Evolutionary conservation across 768 basidiomycete species (phyloP).

Genomic region (Mycena floridula): DNA sequence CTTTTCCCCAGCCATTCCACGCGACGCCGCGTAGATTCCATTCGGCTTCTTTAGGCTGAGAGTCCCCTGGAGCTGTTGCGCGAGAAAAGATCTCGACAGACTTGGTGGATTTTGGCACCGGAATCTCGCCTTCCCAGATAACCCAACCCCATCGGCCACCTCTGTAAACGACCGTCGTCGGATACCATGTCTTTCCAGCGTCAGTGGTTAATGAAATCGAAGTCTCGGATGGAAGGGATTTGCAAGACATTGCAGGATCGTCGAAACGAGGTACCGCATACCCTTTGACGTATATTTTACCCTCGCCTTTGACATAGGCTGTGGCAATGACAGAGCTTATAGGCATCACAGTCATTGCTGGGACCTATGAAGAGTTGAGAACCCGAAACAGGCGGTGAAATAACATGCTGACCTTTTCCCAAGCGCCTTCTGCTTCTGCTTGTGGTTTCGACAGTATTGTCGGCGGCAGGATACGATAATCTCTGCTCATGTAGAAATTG

Average conservation of each 20-base stretch:
- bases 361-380: constrained; percentile 30
- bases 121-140: constrained; percentile 53
- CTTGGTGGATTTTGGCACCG: constrained; percentile 15
- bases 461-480: constrained; percentile 62
- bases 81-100: constrained; percentile 40
- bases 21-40: constrained; percentile 72
- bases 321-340: constrained; percentile 58
- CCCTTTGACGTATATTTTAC: constrained; percentile 41
- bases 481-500: constrained; percentile 67
- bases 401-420: too few species aligned
- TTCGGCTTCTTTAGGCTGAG: constrained; percentile 40
- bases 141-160: constrained; percentile 71
- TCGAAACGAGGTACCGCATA: constrained; percentile 45
- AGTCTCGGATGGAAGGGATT: constrained; percentile 1
- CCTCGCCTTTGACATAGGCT: constrained; percentile 23
- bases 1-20: constrained; percentile 43
- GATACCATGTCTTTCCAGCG: constrained; percentile 44
- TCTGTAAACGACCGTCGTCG: constrained; percentile 49
- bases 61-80: constrained; percentile 44
- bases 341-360: constrained; percentile 51
- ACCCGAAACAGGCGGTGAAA: not conserved
- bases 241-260: constrained; percentile 30
- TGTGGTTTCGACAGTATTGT: constrained; percentile 25
- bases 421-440: too few species aligned
- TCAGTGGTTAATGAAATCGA: constrained; percentile 48